Evolutionary conservation across 768 basidiomycete species (phyloP).

Genomic region (Panellus pusillus): DNA sequence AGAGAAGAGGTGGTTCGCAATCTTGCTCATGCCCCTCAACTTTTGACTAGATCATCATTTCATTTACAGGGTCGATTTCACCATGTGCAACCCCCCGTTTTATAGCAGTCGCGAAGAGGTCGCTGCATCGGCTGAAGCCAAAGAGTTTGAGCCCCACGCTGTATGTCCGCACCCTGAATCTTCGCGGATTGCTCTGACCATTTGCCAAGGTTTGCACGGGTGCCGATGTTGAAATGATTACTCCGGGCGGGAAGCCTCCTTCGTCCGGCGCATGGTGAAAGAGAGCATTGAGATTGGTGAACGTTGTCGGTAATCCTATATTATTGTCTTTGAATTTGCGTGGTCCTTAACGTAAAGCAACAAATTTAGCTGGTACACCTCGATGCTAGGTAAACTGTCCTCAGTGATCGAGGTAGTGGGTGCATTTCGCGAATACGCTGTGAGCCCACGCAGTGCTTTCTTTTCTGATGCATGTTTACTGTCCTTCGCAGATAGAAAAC

Average conservation of each 20-base stretch:
- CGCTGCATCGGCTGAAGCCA: conserved; percentile 52
- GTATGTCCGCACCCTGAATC: conserved; percentile 41
- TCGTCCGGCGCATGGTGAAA: conserved; percentile 73
- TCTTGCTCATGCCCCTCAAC: background rate
- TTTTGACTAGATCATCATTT: background rate
- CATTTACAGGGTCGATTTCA: conserved; percentile 60
- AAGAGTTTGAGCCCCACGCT: conserved; percentile 67
- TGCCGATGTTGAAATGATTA: conserved; percentile 85
- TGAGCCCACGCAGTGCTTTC: conserved; percentile 15
- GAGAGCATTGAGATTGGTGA: conserved; percentile 61
- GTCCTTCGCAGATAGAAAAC: conserved; percentile 65
- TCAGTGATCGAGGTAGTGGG: conserved; percentile 66
- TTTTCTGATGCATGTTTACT: background rate
- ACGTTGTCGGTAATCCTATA: conserved; percentile 54
- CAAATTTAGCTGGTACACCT: conserved; percentile 80
- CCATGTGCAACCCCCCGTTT: conserved; percentile 98
- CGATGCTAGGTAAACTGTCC: conserved; percentile 85
- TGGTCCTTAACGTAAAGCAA: too few relatives aligned
- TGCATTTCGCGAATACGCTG: conserved; percentile 43
- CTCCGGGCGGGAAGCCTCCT: conserved; percentile 82
- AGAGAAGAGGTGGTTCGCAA: conserved; percentile 2
- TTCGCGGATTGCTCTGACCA: background rate
- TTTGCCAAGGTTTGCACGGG: conserved; percentile 76
- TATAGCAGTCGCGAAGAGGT: conserved; percentile 79
- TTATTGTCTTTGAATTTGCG: background rate